These are phyloP conservation scores for Chlamydomonas sp. DNA, from an alignment of 139 green algal genomes.

Conservation along the genomic window DNA sequence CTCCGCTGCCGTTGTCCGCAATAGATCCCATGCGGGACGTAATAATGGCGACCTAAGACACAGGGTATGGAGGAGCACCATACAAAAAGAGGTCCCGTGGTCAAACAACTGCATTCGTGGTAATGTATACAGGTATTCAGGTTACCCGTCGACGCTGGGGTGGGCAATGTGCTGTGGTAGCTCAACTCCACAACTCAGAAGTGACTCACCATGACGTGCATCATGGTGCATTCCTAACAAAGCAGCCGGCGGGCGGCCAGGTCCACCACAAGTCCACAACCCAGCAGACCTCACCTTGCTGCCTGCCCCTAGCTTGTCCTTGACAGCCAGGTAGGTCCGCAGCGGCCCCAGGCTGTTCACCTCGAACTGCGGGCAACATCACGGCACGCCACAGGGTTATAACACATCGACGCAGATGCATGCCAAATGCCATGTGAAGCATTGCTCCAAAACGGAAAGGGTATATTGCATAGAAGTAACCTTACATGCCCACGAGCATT, in stretches of 20 bases:
- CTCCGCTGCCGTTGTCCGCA: slow-evolving; percentile 39
- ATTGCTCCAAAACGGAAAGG: not conserved
- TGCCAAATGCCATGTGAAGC: not conserved
- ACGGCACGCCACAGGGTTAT: not conserved
- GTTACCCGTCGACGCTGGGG: not conserved
- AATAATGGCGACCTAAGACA: slow-evolving; percentile 54
- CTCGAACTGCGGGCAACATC: slow-evolving; percentile 47
- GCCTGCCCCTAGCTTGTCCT: slow-evolving; percentile 9
- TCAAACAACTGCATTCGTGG: no score
- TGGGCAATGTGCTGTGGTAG: not conserved
- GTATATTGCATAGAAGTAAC: no score
- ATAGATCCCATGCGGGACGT: slow-evolving; percentile 63
- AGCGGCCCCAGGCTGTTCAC: slow-evolving; percentile 70
- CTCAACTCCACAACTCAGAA: not conserved
- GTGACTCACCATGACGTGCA: no score
- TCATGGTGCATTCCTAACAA: no score
- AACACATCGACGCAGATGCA: not conserved
- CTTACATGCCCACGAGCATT: no score
- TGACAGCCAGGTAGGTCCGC: slow-evolving; percentile 45
- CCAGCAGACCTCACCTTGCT: slow-evolving; percentile 46
- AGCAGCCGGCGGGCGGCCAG: no score
- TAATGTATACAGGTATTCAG: not conserved
- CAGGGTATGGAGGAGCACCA: no score
- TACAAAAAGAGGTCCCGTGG: no score
- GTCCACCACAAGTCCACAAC: no score